Percentiles rank a stretch among this genome's conserved stretches.
phyloP scores from a whole-genome alignment of 1,284 basidiomycete genomes.

The Xerocomus minutiporus region DNA sequence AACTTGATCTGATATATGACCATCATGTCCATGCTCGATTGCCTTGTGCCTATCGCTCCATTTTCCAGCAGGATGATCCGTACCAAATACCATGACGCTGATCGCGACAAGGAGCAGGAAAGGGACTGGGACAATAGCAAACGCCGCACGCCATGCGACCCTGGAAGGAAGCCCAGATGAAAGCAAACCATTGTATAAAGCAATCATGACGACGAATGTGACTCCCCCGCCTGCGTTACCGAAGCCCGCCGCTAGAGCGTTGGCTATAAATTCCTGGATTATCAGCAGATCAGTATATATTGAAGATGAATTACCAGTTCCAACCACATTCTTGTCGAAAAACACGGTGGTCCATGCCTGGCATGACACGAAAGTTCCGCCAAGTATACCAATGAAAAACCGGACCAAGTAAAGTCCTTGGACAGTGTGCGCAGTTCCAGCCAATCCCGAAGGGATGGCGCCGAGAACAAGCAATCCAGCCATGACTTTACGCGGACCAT shows the following conservation, averaged over 20 bases:
- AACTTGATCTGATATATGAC: neutral
- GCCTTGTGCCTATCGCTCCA: constrained; percentile 53
- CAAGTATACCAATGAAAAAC: constrained; percentile 45
- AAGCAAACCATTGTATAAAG: constrained; percentile 45
- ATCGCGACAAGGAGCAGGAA: constrained; percentile 47
- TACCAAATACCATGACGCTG: constrained; percentile 48
- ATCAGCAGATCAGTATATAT: neutral
- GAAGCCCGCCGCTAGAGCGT: constrained; percentile 51
- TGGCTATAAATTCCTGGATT: constrained; percentile 28
- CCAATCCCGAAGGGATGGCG: constrained; percentile 61
- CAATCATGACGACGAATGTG: constrained; percentile 59
- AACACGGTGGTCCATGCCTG: constrained; percentile 58
- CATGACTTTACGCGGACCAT: constrained; percentile 61
- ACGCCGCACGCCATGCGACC: constrained; percentile 55
- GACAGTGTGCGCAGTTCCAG: constrained; percentile 47
- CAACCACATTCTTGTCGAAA: constrained; percentile 59
- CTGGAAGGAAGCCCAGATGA: constrained; percentile 40
- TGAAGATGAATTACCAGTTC: constrained; percentile 30
- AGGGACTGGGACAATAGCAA: constrained; percentile 57
- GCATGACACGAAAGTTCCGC: constrained; percentile 56
- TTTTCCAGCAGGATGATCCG: constrained; percentile 57
- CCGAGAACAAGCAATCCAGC: constrained; percentile 53
- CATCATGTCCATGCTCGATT: constrained; percentile 11
- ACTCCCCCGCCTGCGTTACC: constrained; percentile 51
- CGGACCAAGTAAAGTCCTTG: constrained; percentile 40